Evolutionary conservation across 2,329 filamentous ascomycete genomes (phyloP).

Genomic region (Calonectria naviculata): DNA sequence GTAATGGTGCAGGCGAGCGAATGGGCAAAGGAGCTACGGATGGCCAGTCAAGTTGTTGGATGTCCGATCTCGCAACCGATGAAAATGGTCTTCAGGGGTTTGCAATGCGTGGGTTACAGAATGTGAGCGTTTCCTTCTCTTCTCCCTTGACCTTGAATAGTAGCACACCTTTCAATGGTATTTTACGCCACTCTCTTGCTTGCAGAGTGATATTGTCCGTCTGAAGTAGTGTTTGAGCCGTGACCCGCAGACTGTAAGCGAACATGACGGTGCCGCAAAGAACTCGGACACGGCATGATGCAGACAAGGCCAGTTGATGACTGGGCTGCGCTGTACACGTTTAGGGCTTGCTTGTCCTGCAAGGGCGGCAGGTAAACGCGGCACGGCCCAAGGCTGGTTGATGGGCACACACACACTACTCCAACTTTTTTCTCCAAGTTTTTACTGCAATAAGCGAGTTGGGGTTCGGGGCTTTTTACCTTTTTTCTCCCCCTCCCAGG

Average conservation of each 20-base stretch:
- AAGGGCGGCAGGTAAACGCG: background rate
- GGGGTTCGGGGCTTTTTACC: background rate
- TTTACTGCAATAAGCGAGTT: background rate
- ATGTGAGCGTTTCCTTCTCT: background rate
- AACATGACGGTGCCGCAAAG: background rate
- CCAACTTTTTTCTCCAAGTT: conserved; percentile 2
- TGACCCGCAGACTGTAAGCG: background rate
- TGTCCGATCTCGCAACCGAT: background rate
- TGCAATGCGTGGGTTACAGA: background rate
- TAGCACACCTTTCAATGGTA: background rate
- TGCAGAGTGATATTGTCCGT: background rate
- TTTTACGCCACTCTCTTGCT: background rate
- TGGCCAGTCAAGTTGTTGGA: background rate
- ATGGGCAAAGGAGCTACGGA: background rate
- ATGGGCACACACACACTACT: background rate
- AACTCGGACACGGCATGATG: background rate
- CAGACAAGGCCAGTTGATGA: background rate
- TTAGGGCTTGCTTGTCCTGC: background rate
- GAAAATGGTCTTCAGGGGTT: background rate
- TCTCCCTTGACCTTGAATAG: background rate
- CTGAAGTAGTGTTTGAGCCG: background rate
- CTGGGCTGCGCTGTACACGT: background rate
- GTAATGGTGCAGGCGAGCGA: background rate
- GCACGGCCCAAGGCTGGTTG: background rate
- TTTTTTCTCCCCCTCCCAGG: background rate